Evolutionary conservation across 2,329 filamentous ascomycete genomes (phyloP), one percentile per base, ranked within the genome.

Genomic region (Orbilia brochopaga): DNA sequence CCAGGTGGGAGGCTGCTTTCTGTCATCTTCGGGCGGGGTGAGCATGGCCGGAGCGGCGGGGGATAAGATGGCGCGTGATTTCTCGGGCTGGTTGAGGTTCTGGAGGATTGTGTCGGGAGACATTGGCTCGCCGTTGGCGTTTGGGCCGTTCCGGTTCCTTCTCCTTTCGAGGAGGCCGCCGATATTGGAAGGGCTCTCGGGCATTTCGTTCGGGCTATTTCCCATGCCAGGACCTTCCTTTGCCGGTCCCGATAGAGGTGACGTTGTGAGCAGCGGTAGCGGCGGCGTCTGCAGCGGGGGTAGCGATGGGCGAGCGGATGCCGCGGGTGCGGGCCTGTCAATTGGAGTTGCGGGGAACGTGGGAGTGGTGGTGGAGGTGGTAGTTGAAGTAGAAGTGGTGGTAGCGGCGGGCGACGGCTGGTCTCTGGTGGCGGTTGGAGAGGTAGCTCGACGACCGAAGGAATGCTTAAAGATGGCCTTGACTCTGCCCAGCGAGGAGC

Each of bases 21-120:
- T 64, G 17, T 53, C 59, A 27, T 70, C 66, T 58, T 70, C 66
- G 4, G 66, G 66, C 32, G 66, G 66, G 40, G 66, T 70, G 24
- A 70, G 66, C 59, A 70, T 70, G 50, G 59, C 66, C 10, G 66
- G 66, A 24, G 58, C 57, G 46, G 53, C 57, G 19, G 66, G 40
- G 27, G 51, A 44, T 50, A 58, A 53, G 37, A 42, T 42, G 13
- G 37, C 37, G 37, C 58, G 54, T 32, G 58, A 37, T 35, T 61
- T 69, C 52, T 69, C 65, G n/a, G 65, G 30, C 19, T 58, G 66
- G 24, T 50, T 70, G 24, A 64, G 46, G 19, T 42, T 59, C 21
- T 27, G 53, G 46, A 30, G 59, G 59, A 70, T 44, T 15, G 37
- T 59, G 17, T 64, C 59, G 1, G 66, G 66, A 44, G 63, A 58